Base-by-base conservation (phyloP, 2,329 filamentous ascomycete species). In the Domatiomyces globalis region DNA sequence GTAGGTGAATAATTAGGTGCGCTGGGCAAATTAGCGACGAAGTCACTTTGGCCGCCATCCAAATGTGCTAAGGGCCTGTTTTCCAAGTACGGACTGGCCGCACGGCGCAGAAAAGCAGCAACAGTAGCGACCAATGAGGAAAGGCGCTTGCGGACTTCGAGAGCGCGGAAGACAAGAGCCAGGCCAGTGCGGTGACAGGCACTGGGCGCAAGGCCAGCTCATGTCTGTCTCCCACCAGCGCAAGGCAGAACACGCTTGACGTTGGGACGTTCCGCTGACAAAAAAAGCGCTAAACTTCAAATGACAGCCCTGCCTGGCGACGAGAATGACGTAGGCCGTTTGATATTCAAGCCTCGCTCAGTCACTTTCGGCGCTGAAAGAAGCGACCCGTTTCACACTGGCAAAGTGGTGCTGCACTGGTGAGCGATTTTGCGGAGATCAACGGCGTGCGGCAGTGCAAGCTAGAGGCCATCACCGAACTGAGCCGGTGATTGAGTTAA, bases 71-170 rank as follows among this genome's bases (percentile, higher is more conserved):
- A 18, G 48, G 48, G 19, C 39, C 39, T n/a, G 27, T 12, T 7
- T 49, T 42, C 18, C 25, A 17, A 18, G 18, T 12, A 20, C 17
- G 43, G 48, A 39, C 15, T 39, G 51, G 42, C 46, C 46, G 22
- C 49, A 39, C 2, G 47, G 27, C 46, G 29, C 25, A 53, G 36
- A 33, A 48, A 53, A n/a, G 51, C 49, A 5, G 51, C 39, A 22
- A 49, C 51, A 15, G 52, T 46, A 25, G 50, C 47, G 48, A 56
- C 46, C 46, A 50, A 39, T 39, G 33, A 39, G 33, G 33, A 39
- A 39, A 39, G 33, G 33, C 33, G 33, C 33, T 39, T 7, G 33
- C 12, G 33, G 33, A 15, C 33, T 5, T 39, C 2, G 33, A 15
- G 33, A 10, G 33, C 33, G 33, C 15, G 33, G 33, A 39, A 39